Conservation (phyloP, 2,329 filamentous ascomycete species). For the Ophiocordyceps camponoti-rufipedis region DNA sequence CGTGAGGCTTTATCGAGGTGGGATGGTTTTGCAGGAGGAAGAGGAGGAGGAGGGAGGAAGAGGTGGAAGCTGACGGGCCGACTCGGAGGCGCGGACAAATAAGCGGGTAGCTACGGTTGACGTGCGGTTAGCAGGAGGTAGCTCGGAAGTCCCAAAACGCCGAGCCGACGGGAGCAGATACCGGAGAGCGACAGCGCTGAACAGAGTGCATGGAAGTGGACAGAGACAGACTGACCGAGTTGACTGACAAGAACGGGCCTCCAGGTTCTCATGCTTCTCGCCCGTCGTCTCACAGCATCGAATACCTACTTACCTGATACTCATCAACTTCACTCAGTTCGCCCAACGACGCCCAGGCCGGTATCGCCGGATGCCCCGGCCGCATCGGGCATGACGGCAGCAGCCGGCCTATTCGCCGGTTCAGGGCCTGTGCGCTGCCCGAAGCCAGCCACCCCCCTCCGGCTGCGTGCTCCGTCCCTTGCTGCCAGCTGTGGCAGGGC, state of each 20-base stretch:
- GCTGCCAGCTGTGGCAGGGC: no score
- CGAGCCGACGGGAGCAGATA: neutral
- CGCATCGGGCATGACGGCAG: neutral
- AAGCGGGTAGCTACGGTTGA: constrained; percentile 3
- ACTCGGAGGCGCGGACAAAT: constrained; percentile 3
- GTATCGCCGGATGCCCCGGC: neutral
- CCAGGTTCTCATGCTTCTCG: no score
- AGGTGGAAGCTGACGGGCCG: neutral
- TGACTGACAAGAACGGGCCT: no score
- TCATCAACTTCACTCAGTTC: no score
- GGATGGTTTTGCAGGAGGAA: neutral
- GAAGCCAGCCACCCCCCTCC: neutral
- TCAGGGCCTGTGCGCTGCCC: neutral
- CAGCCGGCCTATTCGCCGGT: neutral
- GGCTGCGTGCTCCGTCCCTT: no score
- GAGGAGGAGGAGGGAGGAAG: neutral
- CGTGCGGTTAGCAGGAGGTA: neutral
- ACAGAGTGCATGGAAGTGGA: no score
- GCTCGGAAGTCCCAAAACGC: neutral
- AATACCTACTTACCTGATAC: no score
- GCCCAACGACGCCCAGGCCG: neutral
- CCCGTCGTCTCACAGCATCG: no score
- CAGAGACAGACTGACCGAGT: no score
- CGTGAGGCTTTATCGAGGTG: neutral
- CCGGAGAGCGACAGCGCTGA: neutral